Percentiles rank a stretch among this genome's conserved stretches.
Evolutionary conservation across 208 protist genomes (phyloP).

Genomic region (Acanthamoeba healyi): DNA sequence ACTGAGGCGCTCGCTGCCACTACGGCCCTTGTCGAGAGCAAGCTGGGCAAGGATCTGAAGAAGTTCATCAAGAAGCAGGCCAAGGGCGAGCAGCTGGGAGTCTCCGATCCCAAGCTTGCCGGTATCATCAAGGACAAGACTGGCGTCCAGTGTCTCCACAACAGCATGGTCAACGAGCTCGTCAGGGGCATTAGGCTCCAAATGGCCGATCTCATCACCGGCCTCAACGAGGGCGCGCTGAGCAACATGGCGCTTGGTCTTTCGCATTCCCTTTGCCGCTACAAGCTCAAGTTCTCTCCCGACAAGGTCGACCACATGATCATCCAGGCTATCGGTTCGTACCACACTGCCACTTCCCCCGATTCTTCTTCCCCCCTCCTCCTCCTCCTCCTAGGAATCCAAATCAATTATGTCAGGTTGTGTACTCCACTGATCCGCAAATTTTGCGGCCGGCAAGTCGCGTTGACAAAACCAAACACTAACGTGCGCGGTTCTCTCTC

Average conservation of each 20-base stretch:
- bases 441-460: no score
- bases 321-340: constrained; percentile 98
- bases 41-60: constrained; percentile 96
- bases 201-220: constrained; percentile 93
- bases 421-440: no score
- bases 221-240: constrained; percentile 92
- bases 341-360: constrained; percentile 38
- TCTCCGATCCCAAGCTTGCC: constrained; percentile 95
- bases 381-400: not conserved
- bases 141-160: constrained; percentile 95
- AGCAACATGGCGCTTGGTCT: constrained; percentile 98
- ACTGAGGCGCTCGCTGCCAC: constrained; percentile 97
- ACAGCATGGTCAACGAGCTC: constrained; percentile 93
- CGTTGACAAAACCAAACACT: not conserved
- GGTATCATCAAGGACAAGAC: constrained; percentile 97
- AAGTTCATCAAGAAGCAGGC: constrained; percentile 97
- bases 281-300: constrained; percentile 99
- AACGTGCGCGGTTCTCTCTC: not conserved
- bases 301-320: constrained; percentile 99
- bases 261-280: constrained; percentile 98
- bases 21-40: constrained; percentile 97
- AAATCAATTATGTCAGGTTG: not conserved
- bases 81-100: constrained; percentile 94
- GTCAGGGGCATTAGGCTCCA: constrained; percentile 97
- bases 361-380: constrained; percentile 33